Evolutionary conservation across 2,329 filamentous ascomycete genomes (phyloP).

Genomic region (Claviceps africana): DNA sequence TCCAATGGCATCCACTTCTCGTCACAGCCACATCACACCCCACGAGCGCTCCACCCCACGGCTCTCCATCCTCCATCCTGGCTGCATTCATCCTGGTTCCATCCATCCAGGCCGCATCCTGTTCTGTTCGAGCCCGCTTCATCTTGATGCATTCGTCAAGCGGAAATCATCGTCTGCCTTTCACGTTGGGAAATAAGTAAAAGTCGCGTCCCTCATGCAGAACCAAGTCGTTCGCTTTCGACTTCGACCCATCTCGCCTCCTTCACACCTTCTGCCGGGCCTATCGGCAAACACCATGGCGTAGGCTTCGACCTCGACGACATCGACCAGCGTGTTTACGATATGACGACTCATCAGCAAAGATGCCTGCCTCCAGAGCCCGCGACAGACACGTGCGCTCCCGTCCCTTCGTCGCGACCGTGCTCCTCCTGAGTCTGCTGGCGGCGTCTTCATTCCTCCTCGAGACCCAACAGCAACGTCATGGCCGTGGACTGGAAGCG

Average conservation of each 20-base stretch:
- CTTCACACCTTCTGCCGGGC: neutral
- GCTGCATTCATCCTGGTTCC: neutral
- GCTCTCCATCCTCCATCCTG: neutral
- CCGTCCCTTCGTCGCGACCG: conserved; percentile 35
- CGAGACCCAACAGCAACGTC: conserved; percentile 4
- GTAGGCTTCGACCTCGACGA: neutral
- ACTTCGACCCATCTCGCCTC: neutral
- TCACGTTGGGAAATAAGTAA: neutral
- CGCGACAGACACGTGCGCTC: conserved; percentile 26
- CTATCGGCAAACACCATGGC: neutral
- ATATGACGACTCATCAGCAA: conserved; percentile 9
- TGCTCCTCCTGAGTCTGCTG: conserved; percentile 32
- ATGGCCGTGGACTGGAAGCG: conserved; percentile 1
- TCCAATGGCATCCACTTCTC: neutral
- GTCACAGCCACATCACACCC: neutral
- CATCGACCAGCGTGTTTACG: conserved; percentile 1
- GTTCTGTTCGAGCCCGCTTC: neutral
- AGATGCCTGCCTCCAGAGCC: conserved; percentile 7
- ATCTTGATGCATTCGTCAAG: neutral
- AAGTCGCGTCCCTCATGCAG: neutral
- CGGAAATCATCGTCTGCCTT: neutral
- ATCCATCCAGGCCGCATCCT: neutral
- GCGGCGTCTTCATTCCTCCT: conserved; percentile 30
- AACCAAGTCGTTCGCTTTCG: neutral
- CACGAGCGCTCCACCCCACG: neutral